phyloP scores from a whole-genome alignment of 169 alveolate genomes.

The Pseudocohnilembus persalinus region DNA sequence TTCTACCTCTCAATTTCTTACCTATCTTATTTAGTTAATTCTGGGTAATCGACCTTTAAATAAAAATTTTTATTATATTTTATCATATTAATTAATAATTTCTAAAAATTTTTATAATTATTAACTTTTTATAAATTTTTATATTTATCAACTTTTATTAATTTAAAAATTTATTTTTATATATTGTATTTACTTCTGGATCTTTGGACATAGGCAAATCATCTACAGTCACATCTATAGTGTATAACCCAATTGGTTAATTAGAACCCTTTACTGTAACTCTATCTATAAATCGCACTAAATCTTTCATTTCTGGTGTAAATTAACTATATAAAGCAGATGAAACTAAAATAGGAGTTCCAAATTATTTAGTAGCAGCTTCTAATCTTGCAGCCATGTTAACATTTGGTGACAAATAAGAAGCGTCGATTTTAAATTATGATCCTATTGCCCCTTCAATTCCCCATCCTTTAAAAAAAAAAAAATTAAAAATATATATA shows the following conservation, averaged over 20 bases:
- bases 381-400: slow-evolving; percentile 80
- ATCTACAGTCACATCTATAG: slow-evolving; percentile 81
- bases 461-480: slow-evolving; percentile 73
- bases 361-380: slow-evolving; percentile 87
- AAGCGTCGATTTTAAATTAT: slow-evolving; percentile 85
- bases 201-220: slow-evolving; percentile 42
- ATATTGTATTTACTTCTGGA: neutral
- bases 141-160: slow-evolving; percentile 11
- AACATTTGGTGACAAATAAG: slow-evolving; percentile 84
- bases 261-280: slow-evolving; percentile 93
- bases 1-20: neutral
- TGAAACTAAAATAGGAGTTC: slow-evolving; percentile 77
- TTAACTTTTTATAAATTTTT: too few relatives aligned
- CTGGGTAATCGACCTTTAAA: neutral
- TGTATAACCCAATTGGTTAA: slow-evolving; percentile 88
- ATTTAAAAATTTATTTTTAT: slow-evolving; percentile 1
- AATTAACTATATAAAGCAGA: slow-evolving; percentile 54
- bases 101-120: too few relatives aligned
- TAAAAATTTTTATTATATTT: too few relatives aligned
- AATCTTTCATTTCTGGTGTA: slow-evolving; percentile 41
- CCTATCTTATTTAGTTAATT: neutral
- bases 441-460: slow-evolving; percentile 90
- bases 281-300: slow-evolving; percentile 89
- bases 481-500: slow-evolving; percentile 44
- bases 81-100: too few relatives aligned